These are phyloP conservation scores for Sclerospora graminicola DNA, from an alignment of 352 stramenopile genomes.

Conservation along the genomic window DNA sequence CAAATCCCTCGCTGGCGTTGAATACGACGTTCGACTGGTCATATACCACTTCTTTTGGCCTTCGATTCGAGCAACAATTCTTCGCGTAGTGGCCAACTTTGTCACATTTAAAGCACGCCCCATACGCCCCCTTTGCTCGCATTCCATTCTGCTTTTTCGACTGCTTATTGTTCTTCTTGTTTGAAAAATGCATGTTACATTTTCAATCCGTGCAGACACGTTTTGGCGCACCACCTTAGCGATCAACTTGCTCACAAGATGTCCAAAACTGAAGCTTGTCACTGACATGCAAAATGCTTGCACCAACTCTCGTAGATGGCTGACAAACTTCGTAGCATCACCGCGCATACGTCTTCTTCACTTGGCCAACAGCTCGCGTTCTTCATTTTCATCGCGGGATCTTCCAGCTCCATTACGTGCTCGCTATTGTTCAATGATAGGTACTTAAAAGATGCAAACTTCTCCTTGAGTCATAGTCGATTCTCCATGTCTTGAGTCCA, in stretches of 20 bases:
- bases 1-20: neutral
- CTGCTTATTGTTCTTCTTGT: neutral
- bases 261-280: neutral
- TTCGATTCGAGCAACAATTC: neutral
- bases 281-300: neutral
- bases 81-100: neutral
- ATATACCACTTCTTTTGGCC: neutral
- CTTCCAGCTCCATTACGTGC: neutral
- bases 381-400: neutral
- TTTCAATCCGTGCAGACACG: neutral
- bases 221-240: neutral
- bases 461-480: neutral
- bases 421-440: neutral
- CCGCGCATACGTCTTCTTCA: constrained; percentile 1
- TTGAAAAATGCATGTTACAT: neutral
- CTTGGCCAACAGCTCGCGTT: neutral
- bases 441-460: neutral
- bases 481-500: neutral
- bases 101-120: neutral
- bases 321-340: neutral
- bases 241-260: neutral
- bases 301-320: neutral
- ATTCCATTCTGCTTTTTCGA: neutral
- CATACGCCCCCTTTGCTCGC: neutral
- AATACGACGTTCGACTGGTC: neutral